Conservation (phyloP, 257 asterid genomes). For the Scutellaria barbata region DNA sequence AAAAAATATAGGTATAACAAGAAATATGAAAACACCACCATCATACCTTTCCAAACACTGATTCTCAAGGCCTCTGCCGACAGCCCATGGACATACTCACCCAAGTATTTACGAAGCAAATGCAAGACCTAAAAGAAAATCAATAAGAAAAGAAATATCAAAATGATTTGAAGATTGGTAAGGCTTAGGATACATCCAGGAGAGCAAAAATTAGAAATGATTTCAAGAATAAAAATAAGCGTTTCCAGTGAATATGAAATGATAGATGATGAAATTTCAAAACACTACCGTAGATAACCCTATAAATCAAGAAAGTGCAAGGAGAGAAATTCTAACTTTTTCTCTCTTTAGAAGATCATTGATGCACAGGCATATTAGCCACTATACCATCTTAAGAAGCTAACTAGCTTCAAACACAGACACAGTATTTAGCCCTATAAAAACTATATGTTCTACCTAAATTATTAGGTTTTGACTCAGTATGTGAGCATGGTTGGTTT, state of each 20-base stretch:
- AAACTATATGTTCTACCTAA: slow-evolving; percentile 4
- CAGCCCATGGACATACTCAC: slow-evolving; percentile 98
- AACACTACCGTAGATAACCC: slow-evolving; percentile 15
- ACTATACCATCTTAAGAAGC: slow-evolving; percentile 21
- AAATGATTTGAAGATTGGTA: slow-evolving; percentile 15
- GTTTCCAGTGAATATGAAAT: slow-evolving; percentile 18
- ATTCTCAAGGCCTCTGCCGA: slow-evolving; percentile 96
- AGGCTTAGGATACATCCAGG: not conserved
- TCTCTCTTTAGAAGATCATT: slow-evolving; percentile 23
- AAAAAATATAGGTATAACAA: slow-evolving; percentile 11
- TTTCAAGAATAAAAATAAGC: not conserved
- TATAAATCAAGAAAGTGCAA: not conserved
- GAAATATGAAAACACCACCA: not conserved
- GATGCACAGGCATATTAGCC: slow-evolving; percentile 13
- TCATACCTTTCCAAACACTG: slow-evolving; percentile 95
- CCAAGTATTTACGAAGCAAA: slow-evolving; percentile 97
- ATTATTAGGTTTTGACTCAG: not conserved
- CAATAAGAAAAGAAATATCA: slow-evolving; percentile 25
- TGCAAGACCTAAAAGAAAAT: slow-evolving; percentile 75
- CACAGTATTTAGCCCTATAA: not conserved
- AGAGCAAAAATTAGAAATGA: slow-evolving; percentile 17
- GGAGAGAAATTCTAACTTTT: not conserved
- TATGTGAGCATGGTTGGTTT: not conserved
- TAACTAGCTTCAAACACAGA: slow-evolving; percentile 15
- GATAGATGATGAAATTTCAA: slow-evolving; percentile 26